Conservation (phyloP, 2,329 filamentous ascomycete species). For the Fusarium vanettenii region DNA sequence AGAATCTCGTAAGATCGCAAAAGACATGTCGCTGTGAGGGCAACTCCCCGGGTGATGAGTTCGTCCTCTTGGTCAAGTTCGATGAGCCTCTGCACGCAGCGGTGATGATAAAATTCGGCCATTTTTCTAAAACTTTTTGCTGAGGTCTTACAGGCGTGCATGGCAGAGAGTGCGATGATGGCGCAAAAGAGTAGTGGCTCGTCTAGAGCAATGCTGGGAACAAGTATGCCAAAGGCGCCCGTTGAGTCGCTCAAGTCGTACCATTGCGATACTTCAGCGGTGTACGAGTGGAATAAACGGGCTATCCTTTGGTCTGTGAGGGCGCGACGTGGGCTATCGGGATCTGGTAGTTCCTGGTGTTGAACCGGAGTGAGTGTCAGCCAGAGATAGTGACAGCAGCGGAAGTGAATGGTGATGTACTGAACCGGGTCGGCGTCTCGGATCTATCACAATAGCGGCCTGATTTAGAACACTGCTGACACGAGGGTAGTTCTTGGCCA, state of each 20-base stretch:
- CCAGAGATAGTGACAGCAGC: background rate
- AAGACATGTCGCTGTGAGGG: conserved; percentile 59
- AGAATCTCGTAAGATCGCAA: conserved; percentile 62
- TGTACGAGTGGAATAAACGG: conserved; percentile 54
- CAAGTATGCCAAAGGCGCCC: conserved; percentile 48
- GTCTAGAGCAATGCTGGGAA: conserved; percentile 52
- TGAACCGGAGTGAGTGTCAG: background rate
- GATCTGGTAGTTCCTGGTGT: conserved; percentile 8
- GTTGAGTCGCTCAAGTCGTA: conserved; percentile 59
- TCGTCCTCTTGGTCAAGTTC: conserved; percentile 46
- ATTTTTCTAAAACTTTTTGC: conserved; percentile 38
- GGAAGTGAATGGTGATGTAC: background rate
- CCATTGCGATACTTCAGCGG: conserved; percentile 54
- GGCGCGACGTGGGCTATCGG: conserved; percentile 42
- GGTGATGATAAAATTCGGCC: conserved; percentile 54
- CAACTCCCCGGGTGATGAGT: conserved; percentile 51
- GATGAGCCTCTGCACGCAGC: conserved; percentile 55
- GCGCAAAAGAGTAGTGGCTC: conserved; percentile 57
- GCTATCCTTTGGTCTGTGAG: conserved; percentile 48
- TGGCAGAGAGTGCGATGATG: conserved; percentile 57
- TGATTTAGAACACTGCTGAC: conserved; percentile 46
- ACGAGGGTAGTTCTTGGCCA: conserved; percentile 48
- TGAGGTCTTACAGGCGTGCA: conserved; percentile 51
- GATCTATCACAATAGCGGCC: conserved; percentile 51
- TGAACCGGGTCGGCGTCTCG: conserved; percentile 28